Percentiles rank a stretch among this genome's conserved stretches.
These are phyloP conservation scores for Yarrowia hollandica DNA, from an alignment of 805 yeast genomes.

Conservation along the genomic window DNA sequence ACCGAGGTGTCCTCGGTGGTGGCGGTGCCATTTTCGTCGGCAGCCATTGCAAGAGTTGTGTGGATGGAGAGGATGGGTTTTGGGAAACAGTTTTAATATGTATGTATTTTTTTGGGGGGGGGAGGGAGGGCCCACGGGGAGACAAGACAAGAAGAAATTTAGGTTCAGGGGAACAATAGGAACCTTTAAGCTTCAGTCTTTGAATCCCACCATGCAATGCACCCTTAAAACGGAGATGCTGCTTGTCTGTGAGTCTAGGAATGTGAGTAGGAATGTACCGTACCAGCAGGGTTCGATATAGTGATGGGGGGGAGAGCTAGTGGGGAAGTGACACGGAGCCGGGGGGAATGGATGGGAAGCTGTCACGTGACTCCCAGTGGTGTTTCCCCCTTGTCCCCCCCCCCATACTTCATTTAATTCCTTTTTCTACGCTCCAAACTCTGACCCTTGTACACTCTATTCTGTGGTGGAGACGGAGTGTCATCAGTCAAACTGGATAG, in stretches of 20 bases:
- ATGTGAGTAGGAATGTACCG: slow-evolving; percentile 10
- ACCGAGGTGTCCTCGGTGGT: slow-evolving; percentile 53
- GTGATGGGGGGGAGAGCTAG: background rate
- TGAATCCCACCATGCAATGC: slow-evolving; percentile 26
- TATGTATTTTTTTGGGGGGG: too few species aligned
- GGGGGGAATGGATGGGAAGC: too few species aligned
- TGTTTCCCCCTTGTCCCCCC: too few species aligned
- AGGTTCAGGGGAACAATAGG: slow-evolving; percentile 28
- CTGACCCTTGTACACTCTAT: too few species aligned
- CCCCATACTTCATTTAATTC: too few species aligned
- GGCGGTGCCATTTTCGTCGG: slow-evolving; percentile 12
- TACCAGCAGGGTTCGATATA: too few species aligned
- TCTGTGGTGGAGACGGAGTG: too few species aligned
- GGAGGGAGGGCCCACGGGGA: background rate
- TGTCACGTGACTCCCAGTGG: too few species aligned
- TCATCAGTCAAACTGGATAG: too few species aligned
- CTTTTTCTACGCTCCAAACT: too few species aligned
- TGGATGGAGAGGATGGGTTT: background rate
- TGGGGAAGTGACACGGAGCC: too few species aligned
- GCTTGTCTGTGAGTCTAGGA: slow-evolving; percentile 9
- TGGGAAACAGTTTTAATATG: too few species aligned
- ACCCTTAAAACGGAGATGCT: background rate
- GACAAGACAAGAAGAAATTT: background rate
- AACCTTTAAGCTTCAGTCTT: background rate
- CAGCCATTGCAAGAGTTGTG: slow-evolving; percentile 1